Percentiles rank a stretch among this genome's conserved stretches.
phyloP scores from a whole-genome alignment of 345 rosid genomes.

The Salix arbutifolia region DNA sequence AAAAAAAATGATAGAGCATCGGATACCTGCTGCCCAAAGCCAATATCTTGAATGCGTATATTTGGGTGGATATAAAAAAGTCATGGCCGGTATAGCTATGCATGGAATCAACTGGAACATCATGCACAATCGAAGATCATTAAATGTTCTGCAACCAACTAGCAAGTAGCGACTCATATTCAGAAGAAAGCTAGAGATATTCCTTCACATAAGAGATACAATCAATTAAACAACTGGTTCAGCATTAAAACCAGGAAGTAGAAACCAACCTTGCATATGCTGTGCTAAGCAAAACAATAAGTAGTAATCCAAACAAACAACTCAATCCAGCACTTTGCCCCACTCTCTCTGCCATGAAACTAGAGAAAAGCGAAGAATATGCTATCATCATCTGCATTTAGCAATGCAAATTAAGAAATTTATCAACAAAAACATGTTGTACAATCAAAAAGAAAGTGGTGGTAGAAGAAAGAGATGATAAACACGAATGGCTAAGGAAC shows the following conservation, averaged over 20 bases:
- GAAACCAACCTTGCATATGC: conserved; percentile 66
- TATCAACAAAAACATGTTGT: neutral
- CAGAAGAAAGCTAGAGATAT: conserved; percentile 19
- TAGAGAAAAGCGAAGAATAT: conserved; percentile 73
- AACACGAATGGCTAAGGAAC: neutral
- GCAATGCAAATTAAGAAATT: conserved; percentile 13
- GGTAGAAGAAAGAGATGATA: neutral
- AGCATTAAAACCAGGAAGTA: neutral
- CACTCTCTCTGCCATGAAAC: conserved; percentile 78
- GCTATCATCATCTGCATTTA: conserved; percentile 82
- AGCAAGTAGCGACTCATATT: conserved; percentile 22
- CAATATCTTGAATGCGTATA: conserved; percentile 75
- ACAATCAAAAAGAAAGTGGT: neutral
- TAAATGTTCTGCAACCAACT: conserved; percentile 86
- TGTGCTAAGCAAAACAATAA: conserved; percentile 45
- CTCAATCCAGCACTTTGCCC: conserved; percentile 56
- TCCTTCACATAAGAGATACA: neutral
- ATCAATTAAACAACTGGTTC: neutral
- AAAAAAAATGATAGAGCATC: neutral
- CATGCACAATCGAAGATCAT: conserved; percentile 85
- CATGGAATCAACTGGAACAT: conserved; percentile 80
- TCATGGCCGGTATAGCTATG: conserved; percentile 56
- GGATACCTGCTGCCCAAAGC: conserved; percentile 69
- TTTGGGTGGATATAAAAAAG: conserved; percentile 57
- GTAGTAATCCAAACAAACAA: conserved; percentile 50